Percentiles rank a stretch among this genome's conserved stretches.
These are phyloP conservation scores for Neospora caninum DNA, from an alignment of 169 alveolate genomes.

Conservation along the genomic window DNA sequence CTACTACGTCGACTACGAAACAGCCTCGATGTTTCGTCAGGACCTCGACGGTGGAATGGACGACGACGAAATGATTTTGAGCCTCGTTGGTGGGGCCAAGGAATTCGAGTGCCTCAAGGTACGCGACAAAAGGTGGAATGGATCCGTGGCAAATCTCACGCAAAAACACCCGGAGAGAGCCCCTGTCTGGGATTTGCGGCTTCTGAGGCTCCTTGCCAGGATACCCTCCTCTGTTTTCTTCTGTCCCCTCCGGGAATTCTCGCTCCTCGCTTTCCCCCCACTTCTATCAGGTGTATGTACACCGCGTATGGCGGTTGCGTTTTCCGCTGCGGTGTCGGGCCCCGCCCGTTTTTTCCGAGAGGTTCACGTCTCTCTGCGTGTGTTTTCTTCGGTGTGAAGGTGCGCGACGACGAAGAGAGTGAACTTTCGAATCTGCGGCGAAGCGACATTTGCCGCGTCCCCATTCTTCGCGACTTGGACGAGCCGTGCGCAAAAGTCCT, in stretches of 20 bases:
- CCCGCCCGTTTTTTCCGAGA: too few relatives aligned
- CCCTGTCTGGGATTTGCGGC: too few relatives aligned
- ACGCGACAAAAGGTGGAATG: background rate
- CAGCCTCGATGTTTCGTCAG: conserved; percentile 67
- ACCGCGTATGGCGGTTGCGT: too few relatives aligned
- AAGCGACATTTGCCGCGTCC: conserved; percentile 30
- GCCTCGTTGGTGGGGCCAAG: conserved; percentile 67
- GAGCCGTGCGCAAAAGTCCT: conserved; percentile 56
- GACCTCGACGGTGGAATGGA: conserved; percentile 37
- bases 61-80: conserved; percentile 52
- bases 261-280: too few relatives aligned
- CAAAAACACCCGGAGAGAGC: too few relatives aligned
- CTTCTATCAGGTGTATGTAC: too few relatives aligned
- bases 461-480: conserved; percentile 35
- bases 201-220: too few relatives aligned
- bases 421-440: conserved; percentile 20
- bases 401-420: conserved; percentile 37
- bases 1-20: conserved; percentile 87
- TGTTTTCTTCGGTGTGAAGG: background rate
- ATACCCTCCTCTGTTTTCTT: too few relatives aligned
- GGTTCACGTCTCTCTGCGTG: background rate
- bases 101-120: conserved; percentile 70
- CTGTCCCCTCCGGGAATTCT: too few relatives aligned
- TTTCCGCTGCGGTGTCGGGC: too few relatives aligned
- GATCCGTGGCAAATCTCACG: background rate